phyloP scores from a whole-genome alignment of 345 rosid species.

The Salix caprea region DNA sequence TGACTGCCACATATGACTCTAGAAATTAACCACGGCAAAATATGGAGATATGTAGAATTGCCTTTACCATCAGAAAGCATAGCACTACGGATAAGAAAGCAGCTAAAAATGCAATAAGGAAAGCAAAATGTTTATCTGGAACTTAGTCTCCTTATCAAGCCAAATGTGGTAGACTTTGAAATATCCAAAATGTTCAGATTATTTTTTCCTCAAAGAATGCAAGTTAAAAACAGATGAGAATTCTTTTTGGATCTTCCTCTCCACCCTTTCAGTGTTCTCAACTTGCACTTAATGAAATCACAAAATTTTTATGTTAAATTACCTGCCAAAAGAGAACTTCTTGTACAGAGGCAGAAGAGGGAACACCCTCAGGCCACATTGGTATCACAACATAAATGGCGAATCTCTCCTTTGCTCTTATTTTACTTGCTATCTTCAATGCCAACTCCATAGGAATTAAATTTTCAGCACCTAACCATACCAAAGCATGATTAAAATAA shows the following conservation, averaged over 20 bases:
- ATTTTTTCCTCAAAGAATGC: no score
- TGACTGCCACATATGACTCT: not conserved
- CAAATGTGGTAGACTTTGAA: not conserved
- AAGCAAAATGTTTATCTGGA: not conserved
- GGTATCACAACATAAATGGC: constrained; percentile 74
- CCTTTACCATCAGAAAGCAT: not conserved
- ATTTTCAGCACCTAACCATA: constrained; percentile 75
- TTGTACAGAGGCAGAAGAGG: constrained; percentile 67
- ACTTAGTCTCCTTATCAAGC: not conserved
- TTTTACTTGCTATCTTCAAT: constrained; percentile 66
- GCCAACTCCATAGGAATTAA: constrained; percentile 87
- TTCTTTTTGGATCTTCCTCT: not conserved
- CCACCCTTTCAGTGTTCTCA: not conserved
- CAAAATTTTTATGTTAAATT: not conserved
- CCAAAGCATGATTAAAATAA: not conserved
- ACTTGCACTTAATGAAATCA: not conserved
- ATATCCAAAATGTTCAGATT: no score
- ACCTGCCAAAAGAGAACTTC: constrained; percentile 95
- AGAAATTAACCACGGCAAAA: not conserved
- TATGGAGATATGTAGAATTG: not conserved
- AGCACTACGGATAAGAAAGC: not conserved
- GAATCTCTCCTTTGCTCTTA: constrained; percentile 69
- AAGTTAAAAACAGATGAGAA: no score
- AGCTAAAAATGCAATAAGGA: not conserved
- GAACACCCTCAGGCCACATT: constrained; percentile 91